Evolutionary conservation across 2,329 filamentous ascomycete genomes (phyloP).

Genomic region (Blastomyces gilchristii): DNA sequence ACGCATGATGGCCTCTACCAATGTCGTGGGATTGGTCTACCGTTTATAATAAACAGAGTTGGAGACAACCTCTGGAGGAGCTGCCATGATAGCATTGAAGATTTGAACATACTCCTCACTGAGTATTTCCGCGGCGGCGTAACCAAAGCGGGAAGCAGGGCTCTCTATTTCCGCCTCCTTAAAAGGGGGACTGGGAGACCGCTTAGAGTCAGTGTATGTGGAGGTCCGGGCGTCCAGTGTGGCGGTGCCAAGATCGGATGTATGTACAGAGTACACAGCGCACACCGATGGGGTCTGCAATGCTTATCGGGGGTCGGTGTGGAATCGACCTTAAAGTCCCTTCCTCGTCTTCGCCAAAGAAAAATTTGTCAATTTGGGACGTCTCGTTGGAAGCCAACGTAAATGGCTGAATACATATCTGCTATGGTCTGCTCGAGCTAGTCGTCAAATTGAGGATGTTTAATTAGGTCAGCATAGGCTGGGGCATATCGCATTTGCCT

Average conservation of each 20-base stretch:
- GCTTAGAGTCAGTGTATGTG: constrained; percentile 5
- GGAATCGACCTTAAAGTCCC: neutral
- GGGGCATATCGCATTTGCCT: constrained; percentile 3
- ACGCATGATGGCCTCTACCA: constrained; percentile 9
- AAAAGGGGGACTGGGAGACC: neutral
- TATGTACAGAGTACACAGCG: neutral
- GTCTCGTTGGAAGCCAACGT: neutral
- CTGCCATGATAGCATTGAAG: neutral
- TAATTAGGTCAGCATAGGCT: neutral
- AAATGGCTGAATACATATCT: constrained; percentile 6
- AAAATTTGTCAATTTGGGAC: neutral
- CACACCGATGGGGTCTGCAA: constrained; percentile 3
- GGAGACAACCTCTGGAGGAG: neutral
- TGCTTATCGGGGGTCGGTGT: neutral
- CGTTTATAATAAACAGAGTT: constrained; percentile 5
- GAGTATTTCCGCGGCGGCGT: neutral
- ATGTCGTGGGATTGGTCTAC: neutral
- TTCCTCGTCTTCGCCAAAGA: neutral
- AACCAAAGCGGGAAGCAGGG: constrained; percentile 1
- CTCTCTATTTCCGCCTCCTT: neutral
- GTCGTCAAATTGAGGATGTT: constrained; percentile 5
- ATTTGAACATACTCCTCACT: neutral
- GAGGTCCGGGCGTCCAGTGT: neutral
- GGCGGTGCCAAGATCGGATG: constrained; percentile 1
- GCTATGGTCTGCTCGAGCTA: constrained; percentile 2